phyloP scores from a whole-genome alignment of 148 eudicot genomes.

The Linanthus parryae region DNA sequence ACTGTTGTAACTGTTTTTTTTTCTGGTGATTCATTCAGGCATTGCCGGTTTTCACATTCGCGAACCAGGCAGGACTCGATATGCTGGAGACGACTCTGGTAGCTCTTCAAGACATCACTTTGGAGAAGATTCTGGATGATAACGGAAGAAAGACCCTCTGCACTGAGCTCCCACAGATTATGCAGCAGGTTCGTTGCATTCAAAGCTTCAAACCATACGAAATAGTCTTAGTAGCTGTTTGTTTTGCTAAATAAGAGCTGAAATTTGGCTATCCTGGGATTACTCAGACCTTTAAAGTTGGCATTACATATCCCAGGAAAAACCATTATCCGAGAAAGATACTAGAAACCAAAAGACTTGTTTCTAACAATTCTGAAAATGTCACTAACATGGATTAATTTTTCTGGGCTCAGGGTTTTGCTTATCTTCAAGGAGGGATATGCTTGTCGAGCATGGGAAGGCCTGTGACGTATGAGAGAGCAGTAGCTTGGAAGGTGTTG shows the following conservation, averaged over 20 bases:
- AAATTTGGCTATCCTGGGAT: too few relatives aligned
- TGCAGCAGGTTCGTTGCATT: conserved; percentile 65
- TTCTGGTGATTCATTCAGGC: conserved; percentile 30
- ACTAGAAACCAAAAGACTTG: too few relatives aligned
- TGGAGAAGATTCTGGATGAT: conserved; percentile 72
- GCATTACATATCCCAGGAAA: too few relatives aligned
- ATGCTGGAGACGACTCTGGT: conserved; percentile 80
- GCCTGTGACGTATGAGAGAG: conserved; percentile 60
- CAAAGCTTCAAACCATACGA: too few relatives aligned
- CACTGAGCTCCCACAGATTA: conserved; percentile 63
- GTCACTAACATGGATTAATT: too few relatives aligned
- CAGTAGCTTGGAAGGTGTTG: conserved; percentile 81
- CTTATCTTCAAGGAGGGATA: conserved; percentile 61
- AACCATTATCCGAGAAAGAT: too few relatives aligned
- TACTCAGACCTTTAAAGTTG: too few relatives aligned
- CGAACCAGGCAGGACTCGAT: conserved; percentile 80
- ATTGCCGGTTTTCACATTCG: conserved; percentile 67
- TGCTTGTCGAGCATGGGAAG: conserved; percentile 83
- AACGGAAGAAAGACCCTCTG: conserved; percentile 51
- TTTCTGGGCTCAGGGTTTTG: conserved; percentile 52
- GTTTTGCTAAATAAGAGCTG: too few relatives aligned
- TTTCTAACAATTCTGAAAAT: too few relatives aligned
- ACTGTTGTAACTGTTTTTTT: too few relatives aligned
- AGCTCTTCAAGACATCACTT: conserved; percentile 61
- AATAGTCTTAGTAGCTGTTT: too few relatives aligned